Evolutionary conservation across 1,284 basidiomycete species (phyloP).

Genomic region (Stereum hirsutum): DNA sequence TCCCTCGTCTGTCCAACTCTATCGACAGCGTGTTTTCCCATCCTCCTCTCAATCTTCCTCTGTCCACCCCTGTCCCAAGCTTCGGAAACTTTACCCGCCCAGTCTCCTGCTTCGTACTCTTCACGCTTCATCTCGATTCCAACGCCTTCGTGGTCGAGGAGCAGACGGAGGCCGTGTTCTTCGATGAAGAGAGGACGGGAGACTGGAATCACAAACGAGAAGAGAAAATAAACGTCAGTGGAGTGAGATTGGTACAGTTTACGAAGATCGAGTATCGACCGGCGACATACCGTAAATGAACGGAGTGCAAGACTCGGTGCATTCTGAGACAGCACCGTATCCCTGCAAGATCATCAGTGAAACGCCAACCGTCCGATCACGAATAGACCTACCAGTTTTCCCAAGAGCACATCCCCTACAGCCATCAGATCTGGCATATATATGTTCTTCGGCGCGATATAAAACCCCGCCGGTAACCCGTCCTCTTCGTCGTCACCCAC

Average conservation of each 20-base stretch:
- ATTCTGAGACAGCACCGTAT: constrained; percentile 67
- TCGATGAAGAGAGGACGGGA: constrained; percentile 72
- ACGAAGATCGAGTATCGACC: neutral
- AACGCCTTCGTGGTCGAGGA: constrained; percentile 50
- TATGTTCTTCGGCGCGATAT: constrained; percentile 61
- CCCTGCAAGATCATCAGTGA: constrained; percentile 28
- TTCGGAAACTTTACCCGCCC: constrained; percentile 46
- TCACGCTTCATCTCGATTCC: constrained; percentile 56
- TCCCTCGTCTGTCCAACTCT: constrained; percentile 33
- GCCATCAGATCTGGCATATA: constrained; percentile 78
- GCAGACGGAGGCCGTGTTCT: constrained; percentile 61
- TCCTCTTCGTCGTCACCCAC: constrained; percentile 23
- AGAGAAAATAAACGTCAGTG: too few relatives aligned
- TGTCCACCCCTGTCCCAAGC: constrained; percentile 41
- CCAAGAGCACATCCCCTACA: constrained; percentile 64
- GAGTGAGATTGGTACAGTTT: constrained; percentile 10
- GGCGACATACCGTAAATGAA: constrained; percentile 51
- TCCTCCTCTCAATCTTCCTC: constrained; percentile 30
- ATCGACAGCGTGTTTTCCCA: constrained; percentile 27
- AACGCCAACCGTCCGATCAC: neutral
- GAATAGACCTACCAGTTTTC: constrained; percentile 49
- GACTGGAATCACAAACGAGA: too few relatives aligned
- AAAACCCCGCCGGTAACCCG: constrained; percentile 60
- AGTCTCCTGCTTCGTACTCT: constrained; percentile 61
- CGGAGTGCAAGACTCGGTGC: constrained; percentile 61